A percentile compares a stretch with the other conserved stretches of the same genome.
Evolutionary conservation across 2,329 filamentous ascomycete genomes (phyloP).

Genomic region (Sclerotinia minor): DNA sequence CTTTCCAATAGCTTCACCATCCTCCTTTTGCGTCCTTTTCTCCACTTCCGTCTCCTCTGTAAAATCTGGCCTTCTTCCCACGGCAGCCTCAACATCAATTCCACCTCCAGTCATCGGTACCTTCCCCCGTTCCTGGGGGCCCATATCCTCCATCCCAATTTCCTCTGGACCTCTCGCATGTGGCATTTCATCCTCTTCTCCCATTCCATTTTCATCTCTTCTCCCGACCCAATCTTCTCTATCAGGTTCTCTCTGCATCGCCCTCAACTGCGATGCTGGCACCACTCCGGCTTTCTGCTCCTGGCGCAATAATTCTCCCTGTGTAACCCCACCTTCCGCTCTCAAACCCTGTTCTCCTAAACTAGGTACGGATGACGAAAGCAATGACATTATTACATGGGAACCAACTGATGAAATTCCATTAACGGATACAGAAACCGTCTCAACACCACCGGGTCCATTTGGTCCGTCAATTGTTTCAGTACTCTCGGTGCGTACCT

Average conservation of each 20-base stretch:
- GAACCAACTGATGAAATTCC: constrained; percentile 56
- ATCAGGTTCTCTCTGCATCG: constrained; percentile 40
- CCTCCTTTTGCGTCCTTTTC: constrained; percentile 55
- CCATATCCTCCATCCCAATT: constrained; percentile 84
- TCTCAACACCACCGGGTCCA: constrained; percentile 76
- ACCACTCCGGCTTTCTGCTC: constrained; percentile 82
- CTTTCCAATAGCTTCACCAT: constrained; percentile 46
- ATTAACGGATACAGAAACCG: constrained; percentile 74
- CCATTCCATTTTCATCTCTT: constrained; percentile 38
- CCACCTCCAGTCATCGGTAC: constrained; percentile 42
- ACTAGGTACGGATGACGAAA: constrained; percentile 33
- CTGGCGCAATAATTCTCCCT: constrained; percentile 82
- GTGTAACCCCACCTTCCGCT: constrained; percentile 62
- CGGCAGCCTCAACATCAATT: constrained; percentile 62
- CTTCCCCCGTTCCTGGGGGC: constrained; percentile 60
- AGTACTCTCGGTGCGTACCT: constrained; percentile 71
- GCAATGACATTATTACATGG: constrained; percentile 40
- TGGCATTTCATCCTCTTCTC: constrained; percentile 64
- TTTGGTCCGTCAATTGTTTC: constrained; percentile 81
- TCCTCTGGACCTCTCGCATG: constrained; percentile 83
- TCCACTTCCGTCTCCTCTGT: constrained; percentile 47
- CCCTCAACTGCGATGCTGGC: constrained; percentile 59
- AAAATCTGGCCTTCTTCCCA: constrained; percentile 49
- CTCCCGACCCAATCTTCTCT: background rate
- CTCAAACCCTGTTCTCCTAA: constrained; percentile 33